These are phyloP conservation scores for Colletotrichum salicis DNA, from an alignment of 2,329 filamentous ascomycete genomes.

Conservation along the genomic window DNA sequence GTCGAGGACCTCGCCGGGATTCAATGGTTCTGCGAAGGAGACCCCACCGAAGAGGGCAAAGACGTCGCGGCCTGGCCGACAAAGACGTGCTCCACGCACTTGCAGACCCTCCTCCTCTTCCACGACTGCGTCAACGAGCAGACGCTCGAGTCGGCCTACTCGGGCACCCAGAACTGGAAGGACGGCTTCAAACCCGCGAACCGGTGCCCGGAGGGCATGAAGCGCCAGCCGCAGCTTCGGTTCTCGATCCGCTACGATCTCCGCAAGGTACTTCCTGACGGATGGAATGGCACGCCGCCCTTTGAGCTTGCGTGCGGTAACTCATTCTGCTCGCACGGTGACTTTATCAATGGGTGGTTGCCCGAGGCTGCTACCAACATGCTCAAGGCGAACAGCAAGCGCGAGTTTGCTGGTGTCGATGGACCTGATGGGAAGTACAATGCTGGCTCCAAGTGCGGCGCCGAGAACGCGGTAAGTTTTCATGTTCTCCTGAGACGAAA, in stretches of 20 bases:
- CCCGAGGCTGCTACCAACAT: conserved; percentile 53
- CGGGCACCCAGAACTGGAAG: conserved; percentile 32
- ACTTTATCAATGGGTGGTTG: conserved; percentile 61
- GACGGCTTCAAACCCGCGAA: conserved; percentile 40
- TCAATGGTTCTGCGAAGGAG: conserved; percentile 46
- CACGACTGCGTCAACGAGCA: conserved; percentile 40
- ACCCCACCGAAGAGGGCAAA: conserved; percentile 36
- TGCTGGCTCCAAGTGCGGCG: conserved; percentile 38
- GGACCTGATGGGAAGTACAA: conserved; percentile 43
- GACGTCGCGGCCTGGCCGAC: conserved; percentile 43
- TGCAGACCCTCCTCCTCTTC: conserved; percentile 40
- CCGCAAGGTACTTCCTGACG: conserved; percentile 52
- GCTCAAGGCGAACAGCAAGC: conserved; percentile 48
- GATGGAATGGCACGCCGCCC: conserved; percentile 56
- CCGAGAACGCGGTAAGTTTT: conserved; percentile 40
- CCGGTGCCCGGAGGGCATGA: conserved; percentile 54
- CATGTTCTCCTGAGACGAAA: neutral
- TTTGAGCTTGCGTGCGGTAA: conserved; percentile 54
- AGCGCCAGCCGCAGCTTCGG: conserved; percentile 57
- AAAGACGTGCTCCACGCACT: conserved; percentile 42
- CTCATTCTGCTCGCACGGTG: conserved; percentile 56
- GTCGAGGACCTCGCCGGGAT: conserved; percentile 36
- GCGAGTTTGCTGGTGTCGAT: conserved; percentile 49
- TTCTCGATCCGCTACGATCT: conserved; percentile 60
- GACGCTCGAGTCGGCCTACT: conserved; percentile 40